These are phyloP conservation scores for Chlorella sorokiniana DNA, from an alignment of 139 green algal species.

Conservation along the genomic window DNA sequence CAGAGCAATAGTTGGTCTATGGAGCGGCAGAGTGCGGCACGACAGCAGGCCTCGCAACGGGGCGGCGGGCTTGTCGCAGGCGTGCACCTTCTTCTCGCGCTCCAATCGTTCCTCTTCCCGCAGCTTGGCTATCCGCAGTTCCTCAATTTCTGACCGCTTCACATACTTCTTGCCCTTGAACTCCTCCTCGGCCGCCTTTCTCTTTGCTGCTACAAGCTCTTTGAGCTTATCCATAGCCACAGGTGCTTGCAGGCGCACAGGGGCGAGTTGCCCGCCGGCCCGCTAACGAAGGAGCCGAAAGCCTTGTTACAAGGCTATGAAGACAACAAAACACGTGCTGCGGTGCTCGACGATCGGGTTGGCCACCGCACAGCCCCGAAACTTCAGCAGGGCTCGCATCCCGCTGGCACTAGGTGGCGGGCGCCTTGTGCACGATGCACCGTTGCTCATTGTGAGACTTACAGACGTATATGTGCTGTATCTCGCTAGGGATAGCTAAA, in stretches of 20 bases:
- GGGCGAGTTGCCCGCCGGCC: no score
- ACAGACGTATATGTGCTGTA: no score
- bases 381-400: no score
- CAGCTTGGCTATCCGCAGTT: slow-evolving; percentile 41
- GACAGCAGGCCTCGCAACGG: neutral
- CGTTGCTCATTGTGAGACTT: no score
- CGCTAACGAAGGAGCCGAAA: neutral
- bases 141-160: slow-evolving; percentile 54
- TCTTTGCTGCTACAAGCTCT: slow-evolving; percentile 46
- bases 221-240: slow-evolving; percentile 49
- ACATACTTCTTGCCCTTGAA: slow-evolving; percentile 55
- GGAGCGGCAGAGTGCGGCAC: no score
- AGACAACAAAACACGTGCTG: no score
- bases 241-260: neutral
- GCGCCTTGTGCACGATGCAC: no score
- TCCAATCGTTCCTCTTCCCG: slow-evolving; percentile 56
- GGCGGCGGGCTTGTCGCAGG: neutral
- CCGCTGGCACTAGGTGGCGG: no score
- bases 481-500: no score
- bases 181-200: slow-evolving; percentile 41
- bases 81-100: slow-evolving; percentile 46
- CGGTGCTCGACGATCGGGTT: no score
- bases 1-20: neutral
- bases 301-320: no score
- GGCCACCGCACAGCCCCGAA: no score